These are phyloP conservation scores for Penicillium sp. DNA, from an alignment of 2,329 filamentous ascomycete genomes.

Conservation along the genomic window DNA sequence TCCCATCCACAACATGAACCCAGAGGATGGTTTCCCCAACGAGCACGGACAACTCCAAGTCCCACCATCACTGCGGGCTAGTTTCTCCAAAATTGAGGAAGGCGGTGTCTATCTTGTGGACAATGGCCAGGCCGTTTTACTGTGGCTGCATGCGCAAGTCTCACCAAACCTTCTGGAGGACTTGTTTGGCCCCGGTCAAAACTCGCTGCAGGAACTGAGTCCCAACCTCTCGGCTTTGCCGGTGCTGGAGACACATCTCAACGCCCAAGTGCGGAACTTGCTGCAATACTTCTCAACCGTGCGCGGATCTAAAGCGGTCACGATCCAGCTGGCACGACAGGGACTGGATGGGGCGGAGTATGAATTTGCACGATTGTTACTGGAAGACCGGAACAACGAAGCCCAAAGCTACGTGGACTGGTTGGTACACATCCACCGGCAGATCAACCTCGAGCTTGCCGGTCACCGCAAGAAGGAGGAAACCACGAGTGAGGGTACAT, in stretches of 20 bases:
- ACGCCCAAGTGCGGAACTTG: slow-evolving; percentile 91
- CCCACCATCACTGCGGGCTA: slow-evolving; percentile 75
- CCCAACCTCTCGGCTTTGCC: slow-evolving; percentile 78
- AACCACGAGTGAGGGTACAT: slow-evolving; percentile 39
- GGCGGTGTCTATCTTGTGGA: slow-evolving; percentile 94
- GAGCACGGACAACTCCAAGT: slow-evolving; percentile 83
- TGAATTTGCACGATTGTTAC: slow-evolving; percentile 85
- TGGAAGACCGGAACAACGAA: slow-evolving; percentile 96
- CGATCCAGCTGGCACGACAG: slow-evolving; percentile 86
- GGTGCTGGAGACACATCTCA: slow-evolving; percentile 84
- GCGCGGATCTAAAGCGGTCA: slow-evolving; percentile 82
- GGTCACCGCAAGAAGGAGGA: slow-evolving; percentile 51
- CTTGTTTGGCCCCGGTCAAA: slow-evolving; percentile 76
- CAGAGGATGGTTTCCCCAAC: slow-evolving; percentile 90
- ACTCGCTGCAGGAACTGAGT: slow-evolving; percentile 71
- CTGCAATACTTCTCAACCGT: slow-evolving; percentile 78
- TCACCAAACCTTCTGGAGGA: slow-evolving; percentile 89
- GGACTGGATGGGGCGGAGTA: slow-evolving; percentile 93
- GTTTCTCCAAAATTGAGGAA: slow-evolving; percentile 83
- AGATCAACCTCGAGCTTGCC: slow-evolving; percentile 79
- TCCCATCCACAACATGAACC: slow-evolving; percentile 81
- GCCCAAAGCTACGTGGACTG: slow-evolving; percentile 98
- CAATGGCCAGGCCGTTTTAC: slow-evolving; percentile 84
- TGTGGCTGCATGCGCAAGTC: slow-evolving; percentile 91
- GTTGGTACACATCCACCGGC: slow-evolving; percentile 91